These are phyloP conservation scores for Myriosclerotinia duriaeana DNA, from an alignment of 2,329 filamentous ascomycete species.

Conservation along the genomic window DNA sequence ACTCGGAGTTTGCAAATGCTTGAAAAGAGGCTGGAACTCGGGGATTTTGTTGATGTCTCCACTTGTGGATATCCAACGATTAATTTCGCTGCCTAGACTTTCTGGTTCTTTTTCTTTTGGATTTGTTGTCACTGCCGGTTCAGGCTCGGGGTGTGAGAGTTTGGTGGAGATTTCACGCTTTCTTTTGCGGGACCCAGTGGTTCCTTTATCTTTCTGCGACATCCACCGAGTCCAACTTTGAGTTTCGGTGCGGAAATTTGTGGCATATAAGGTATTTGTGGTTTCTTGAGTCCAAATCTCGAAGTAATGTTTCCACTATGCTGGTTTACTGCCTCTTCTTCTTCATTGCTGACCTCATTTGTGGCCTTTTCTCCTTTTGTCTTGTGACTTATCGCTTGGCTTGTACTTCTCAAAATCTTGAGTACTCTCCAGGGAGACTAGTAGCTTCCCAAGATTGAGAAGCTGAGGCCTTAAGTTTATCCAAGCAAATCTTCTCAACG, in stretches of 20 bases:
- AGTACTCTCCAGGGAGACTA: conserved; percentile 25
- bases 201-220: conserved; percentile 21
- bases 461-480: conserved; percentile 22
- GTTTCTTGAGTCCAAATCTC: conserved; percentile 22
- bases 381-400: not conserved
- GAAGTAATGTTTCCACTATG: conserved; percentile 21
- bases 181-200: conserved; percentile 12
- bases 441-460: conserved; percentile 23
- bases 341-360: not conserved
- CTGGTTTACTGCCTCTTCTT: conserved; percentile 1
- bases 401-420: conserved; percentile 22
- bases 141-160: not conserved
- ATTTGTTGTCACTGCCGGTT: not conserved
- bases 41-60: conserved; percentile 23
- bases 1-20: conserved; percentile 16
- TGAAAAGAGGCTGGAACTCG: conserved; percentile 22
- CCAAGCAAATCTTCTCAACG: conserved; percentile 20
- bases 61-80: conserved; percentile 18
- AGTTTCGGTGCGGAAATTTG: conserved; percentile 23
- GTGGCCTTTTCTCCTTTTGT: conserved; percentile 9
- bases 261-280: conserved; percentile 22
- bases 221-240: conserved; percentile 20
- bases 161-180: conserved; percentile 9
- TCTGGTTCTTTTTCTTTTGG: conserved; percentile 5
- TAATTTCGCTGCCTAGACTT: conserved; percentile 24